Conservation (phyloP, 148 eudicot species). For the Diospyros lotus region DNA sequence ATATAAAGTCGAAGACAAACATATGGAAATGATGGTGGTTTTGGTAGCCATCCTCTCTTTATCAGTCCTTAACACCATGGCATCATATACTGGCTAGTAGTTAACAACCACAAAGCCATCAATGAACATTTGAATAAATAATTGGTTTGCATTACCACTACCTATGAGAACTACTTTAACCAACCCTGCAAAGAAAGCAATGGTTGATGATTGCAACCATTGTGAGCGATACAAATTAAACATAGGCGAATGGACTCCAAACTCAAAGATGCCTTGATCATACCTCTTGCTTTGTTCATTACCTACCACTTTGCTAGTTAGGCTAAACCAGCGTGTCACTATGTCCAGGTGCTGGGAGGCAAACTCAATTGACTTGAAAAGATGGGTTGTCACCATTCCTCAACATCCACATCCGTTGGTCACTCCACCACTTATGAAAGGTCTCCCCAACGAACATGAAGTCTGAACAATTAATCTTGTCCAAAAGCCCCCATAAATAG, state of each 20-base stretch:
- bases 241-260: constrained; percentile 56
- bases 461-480: constrained; percentile 45
- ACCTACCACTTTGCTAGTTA: constrained; percentile 49
- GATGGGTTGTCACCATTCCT: constrained; percentile 28
- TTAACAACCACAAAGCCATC: constrained; percentile 52
- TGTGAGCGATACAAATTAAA: constrained; percentile 35
- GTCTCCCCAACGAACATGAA: constrained; percentile 33
- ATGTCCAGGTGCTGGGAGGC: constrained; percentile 30
- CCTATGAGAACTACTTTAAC: background rate
- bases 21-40: constrained; percentile 29
- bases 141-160: constrained; percentile 19
- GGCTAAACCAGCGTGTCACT: constrained; percentile 23
- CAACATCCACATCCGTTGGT: constrained; percentile 61
- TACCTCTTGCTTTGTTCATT: constrained; percentile 40
- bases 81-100: constrained; percentile 61
- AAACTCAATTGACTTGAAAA: constrained; percentile 36
- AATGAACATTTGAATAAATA: constrained; percentile 38
- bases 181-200: constrained; percentile 31
- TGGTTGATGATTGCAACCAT: constrained; percentile 42
- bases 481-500: constrained; percentile 36
- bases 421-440: constrained; percentile 48
- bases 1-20: constrained; percentile 30
- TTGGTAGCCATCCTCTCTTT: constrained; percentile 55
- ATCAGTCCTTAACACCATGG: constrained; percentile 55
- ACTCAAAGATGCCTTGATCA: constrained; percentile 50